Conservation (phyloP, 2,329 filamentous ascomycete genomes). For the Microsporum canis region DNA sequence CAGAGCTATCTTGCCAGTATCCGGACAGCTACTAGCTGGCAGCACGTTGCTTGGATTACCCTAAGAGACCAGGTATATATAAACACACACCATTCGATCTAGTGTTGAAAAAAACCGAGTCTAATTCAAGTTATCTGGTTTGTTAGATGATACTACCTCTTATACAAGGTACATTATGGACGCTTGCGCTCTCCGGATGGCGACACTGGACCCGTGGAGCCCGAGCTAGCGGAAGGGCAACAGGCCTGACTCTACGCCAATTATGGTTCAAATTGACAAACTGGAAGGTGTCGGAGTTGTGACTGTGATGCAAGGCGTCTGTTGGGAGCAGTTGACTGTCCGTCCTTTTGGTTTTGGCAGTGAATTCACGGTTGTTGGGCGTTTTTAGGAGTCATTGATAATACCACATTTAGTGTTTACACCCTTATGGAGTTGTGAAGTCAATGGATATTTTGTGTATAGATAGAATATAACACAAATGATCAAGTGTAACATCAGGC, state of each 20-base stretch:
- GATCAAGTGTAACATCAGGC: neutral
- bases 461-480: neutral
- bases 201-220: conserved; percentile 75
- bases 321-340: neutral
- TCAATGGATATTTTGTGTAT: neutral
- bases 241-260: conserved; percentile 65
- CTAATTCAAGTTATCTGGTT: neutral
- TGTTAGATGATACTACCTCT: conserved; percentile 70
- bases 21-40: conserved; percentile 64
- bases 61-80: conserved; percentile 67
- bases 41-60: conserved; percentile 73
- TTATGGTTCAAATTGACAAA: conserved; percentile 97
- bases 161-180: conserved; percentile 80
- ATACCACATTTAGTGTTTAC: neutral
- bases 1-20: conserved; percentile 95
- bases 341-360: neutral
- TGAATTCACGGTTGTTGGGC: neutral
- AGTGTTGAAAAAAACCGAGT: no score
- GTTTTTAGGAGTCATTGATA: neutral
- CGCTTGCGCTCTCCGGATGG: conserved; percentile 75
- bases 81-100: neutral
- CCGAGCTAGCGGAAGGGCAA: conserved; percentile 60
- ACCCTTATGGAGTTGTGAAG: neutral
- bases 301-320: neutral
- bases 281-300: conserved; percentile 55